phyloP scores from a whole-genome alignment of 2,329 filamentous ascomycete species.

The Colletotrichum karsti region DNA sequence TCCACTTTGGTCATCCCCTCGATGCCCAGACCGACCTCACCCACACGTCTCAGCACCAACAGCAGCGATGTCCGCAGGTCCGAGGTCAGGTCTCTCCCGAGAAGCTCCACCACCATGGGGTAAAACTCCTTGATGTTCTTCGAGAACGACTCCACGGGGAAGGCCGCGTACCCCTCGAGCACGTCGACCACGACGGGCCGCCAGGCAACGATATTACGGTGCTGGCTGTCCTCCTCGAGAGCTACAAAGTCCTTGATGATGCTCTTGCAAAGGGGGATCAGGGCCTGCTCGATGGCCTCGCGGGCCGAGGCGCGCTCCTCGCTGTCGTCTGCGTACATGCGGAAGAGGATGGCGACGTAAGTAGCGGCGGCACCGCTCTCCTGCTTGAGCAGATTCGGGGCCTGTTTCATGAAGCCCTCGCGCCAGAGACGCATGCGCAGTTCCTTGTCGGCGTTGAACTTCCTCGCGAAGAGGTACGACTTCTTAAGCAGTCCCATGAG shows the following conservation, averaged over 20 bases:
- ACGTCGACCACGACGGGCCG: slow-evolving; percentile 97
- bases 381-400: slow-evolving; percentile 96
- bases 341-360: slow-evolving; percentile 93
- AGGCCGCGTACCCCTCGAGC: slow-evolving; percentile 88
- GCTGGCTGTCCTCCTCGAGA: slow-evolving; percentile 95
- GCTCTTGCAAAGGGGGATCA: slow-evolving; percentile 94
- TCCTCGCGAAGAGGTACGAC: slow-evolving; percentile 94
- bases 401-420: slow-evolving; percentile 99
- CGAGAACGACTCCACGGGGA: slow-evolving; percentile 82
- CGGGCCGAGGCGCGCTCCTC: slow-evolving; percentile 83
- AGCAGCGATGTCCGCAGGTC: slow-evolving; percentile 85
- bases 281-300: slow-evolving; percentile 85
- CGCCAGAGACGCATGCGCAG: slow-evolving; percentile 93
- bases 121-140: slow-evolving; percentile 86
- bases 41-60: slow-evolving; percentile 80
- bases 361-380: slow-evolving; percentile 92
- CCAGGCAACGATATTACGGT: slow-evolving; percentile 97
- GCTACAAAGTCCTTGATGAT: slow-evolving; percentile 87
- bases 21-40: slow-evolving; percentile 75
- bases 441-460: slow-evolving; percentile 98
- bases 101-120: slow-evolving; percentile 82
- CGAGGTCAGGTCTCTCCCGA: slow-evolving; percentile 80
- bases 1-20: slow-evolving; percentile 52
- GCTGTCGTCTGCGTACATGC: slow-evolving; percentile 94
- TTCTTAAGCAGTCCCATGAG: slow-evolving; percentile 96